Conservation (phyloP, 2,329 filamentous ascomycete species). For the Cordyceps fumosorosea region DNA sequence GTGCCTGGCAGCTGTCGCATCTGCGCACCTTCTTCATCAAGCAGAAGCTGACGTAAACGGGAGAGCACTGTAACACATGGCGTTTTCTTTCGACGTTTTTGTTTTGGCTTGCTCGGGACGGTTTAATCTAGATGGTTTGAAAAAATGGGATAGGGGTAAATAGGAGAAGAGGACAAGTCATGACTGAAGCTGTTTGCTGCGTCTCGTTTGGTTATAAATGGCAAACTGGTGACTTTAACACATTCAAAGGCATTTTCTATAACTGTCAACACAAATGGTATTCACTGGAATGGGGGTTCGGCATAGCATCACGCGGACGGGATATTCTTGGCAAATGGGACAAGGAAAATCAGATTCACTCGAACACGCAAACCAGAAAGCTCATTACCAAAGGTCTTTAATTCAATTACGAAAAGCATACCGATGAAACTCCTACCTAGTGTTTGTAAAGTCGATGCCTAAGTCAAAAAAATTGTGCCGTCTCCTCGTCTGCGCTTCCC, state of each 20-base stretch:
- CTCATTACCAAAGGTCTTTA: background rate
- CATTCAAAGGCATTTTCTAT: background rate
- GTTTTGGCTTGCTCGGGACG: conserved; percentile 4
- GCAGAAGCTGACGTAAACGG: conserved; percentile 84
- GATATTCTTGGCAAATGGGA: background rate
- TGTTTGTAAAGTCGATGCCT: conserved; percentile 13
- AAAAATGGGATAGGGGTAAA: background rate
- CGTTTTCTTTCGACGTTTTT: background rate
- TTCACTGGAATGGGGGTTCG: background rate
- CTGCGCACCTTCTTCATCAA: conserved; percentile 98
- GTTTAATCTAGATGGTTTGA: background rate
- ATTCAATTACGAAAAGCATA: conserved; percentile 16
- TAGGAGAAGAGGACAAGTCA: background rate
- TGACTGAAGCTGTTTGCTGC: background rate
- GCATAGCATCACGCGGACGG: background rate
- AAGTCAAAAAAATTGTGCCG: conserved; percentile 5
- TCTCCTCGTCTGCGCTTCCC: background rate
- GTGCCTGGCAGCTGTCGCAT: conserved; percentile 95
- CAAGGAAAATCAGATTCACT: background rate
- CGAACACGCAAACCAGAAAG: background rate
- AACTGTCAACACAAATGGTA: background rate
- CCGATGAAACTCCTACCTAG: conserved; percentile 15
- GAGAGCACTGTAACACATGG: background rate
- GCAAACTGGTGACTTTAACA: background rate
- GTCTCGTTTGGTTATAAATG: background rate